Evolutionary conservation across 768 basidiomycete genomes (phyloP).

Genomic region (Leccinum ochraceum): DNA sequence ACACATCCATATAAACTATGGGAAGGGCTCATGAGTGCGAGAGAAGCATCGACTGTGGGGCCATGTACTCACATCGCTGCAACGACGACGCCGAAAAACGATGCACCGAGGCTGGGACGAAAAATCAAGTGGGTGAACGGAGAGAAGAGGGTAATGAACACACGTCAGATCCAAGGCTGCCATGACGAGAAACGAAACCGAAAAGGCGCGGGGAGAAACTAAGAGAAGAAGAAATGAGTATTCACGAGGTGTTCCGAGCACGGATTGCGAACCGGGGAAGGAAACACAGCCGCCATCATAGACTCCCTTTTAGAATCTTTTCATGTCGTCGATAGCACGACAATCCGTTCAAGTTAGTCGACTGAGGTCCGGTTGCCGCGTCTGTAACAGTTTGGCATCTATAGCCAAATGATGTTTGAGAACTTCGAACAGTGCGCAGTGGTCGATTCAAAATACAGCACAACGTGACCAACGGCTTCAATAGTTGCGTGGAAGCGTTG

Average conservation of each 20-base stretch:
- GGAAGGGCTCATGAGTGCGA: slow-evolving; percentile 7
- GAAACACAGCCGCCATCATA: neutral
- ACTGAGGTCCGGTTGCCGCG: neutral
- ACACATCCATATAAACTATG: slow-evolving; percentile 53
- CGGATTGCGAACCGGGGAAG: neutral
- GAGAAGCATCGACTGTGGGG: neutral
- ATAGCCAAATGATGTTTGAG: neutral
- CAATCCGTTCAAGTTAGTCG: neutral
- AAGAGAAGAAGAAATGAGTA: neutral
- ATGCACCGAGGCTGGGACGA: slow-evolving; percentile 45
- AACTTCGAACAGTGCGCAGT: neutral
- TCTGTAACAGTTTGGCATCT: neutral
- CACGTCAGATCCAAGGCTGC: slow-evolving; percentile 37
- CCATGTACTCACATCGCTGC: slow-evolving; percentile 47
- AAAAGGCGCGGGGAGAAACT: neutral
- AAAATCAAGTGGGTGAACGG: neutral
- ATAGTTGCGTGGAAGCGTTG: neutral
- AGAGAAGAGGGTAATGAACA: slow-evolving; percentile 6
- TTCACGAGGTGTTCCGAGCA: slow-evolving; percentile 1
- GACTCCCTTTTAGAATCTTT: neutral
- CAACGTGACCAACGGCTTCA: neutral
- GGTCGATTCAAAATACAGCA: neutral
- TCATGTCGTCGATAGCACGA: neutral
- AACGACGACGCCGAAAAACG: slow-evolving; percentile 49
- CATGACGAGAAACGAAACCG: slow-evolving; percentile 5